Evolutionary conservation across 768 basidiomycete species (phyloP).

Genomic region (Lanmaoa pseudosensibilis): DNA sequence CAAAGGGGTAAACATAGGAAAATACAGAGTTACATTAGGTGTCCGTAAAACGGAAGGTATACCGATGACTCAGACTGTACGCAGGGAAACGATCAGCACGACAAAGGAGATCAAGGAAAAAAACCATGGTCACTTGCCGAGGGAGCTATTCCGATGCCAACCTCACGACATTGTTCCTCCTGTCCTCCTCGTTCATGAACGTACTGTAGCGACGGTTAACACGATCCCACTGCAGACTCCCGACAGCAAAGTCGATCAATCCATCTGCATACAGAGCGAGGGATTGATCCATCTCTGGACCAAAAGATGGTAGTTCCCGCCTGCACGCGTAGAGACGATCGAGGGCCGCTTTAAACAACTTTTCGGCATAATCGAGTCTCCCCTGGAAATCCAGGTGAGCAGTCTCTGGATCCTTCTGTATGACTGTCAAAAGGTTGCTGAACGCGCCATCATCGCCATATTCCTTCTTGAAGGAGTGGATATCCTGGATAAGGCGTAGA

Average conservation of each 20-base stretch:
- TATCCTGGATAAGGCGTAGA: conserved; percentile 3
- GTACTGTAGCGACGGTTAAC: conserved; percentile 4
- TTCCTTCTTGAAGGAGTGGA: too few species aligned
- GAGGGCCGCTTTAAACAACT: conserved; percentile 1
- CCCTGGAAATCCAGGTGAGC: conserved; percentile 14
- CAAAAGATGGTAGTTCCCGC: neutral
- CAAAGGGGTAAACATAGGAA: too few species aligned
- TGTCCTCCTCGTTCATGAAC: conserved; percentile 12
- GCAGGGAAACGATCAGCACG: too few species aligned
- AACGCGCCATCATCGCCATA: too few species aligned
- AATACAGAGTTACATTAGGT: too few species aligned
- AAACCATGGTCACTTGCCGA: too few species aligned
- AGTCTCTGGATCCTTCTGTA: conserved; percentile 7
- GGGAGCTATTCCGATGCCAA: neutral
- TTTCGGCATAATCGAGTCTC: conserved; percentile 4
- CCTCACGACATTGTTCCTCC: neutral
- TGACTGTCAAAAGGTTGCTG: conserved; percentile 16
- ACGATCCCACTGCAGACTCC: conserved; percentile 10
- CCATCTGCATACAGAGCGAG: conserved; percentile 5
- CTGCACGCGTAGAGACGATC: conserved; percentile 4
- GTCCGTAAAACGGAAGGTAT: too few species aligned
- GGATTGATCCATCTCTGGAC: neutral
- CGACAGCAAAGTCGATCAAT: conserved; percentile 4
- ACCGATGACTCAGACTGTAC: too few species aligned
- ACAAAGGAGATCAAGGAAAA: too few species aligned